A percentile compares a stretch with the other conserved stretches of the same genome.
phyloP scores from a whole-genome alignment of 352 stramenopile species.

The Phytopythium chamaehyphon region DNA sequence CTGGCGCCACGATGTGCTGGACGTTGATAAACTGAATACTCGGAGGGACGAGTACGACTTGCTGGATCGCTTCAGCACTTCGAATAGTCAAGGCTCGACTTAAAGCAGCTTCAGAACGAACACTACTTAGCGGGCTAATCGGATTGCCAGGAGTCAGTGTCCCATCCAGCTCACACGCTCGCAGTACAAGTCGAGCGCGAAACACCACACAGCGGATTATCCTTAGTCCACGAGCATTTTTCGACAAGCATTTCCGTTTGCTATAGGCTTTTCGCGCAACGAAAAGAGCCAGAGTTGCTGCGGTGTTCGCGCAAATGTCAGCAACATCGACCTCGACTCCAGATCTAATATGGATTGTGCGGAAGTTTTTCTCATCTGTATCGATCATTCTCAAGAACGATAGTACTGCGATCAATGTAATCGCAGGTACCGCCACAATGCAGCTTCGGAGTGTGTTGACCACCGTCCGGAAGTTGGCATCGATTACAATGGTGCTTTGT shows the following conservation, averaged over 20 bases:
- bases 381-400: constrained; percentile 23
- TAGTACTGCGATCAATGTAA: constrained; percentile 14
- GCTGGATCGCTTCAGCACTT: neutral
- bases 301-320: constrained; percentile 38
- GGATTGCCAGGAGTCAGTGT: neutral
- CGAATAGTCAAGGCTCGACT: neutral
- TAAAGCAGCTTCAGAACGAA: no score
- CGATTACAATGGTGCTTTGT: constrained; percentile 21
- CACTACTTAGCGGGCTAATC: neutral
- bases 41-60: neutral
- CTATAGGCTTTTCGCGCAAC: constrained; percentile 26
- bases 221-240: constrained; percentile 16
- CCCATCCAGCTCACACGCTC: neutral
- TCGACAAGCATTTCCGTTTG: constrained; percentile 23
- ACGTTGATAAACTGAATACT: neutral
- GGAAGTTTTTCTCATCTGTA: constrained; percentile 13
- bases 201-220: constrained; percentile 33
- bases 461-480: constrained; percentile 34
- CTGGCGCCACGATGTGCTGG: neutral
- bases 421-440: constrained; percentile 6
- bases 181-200: constrained; percentile 23
- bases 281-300: constrained; percentile 32
- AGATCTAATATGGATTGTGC: constrained; percentile 9
- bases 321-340: constrained; percentile 22
- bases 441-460: constrained; percentile 19